phyloP scores from a whole-genome alignment of 2,329 filamentous ascomycete genomes.

The Kalmusia sp. region DNA sequence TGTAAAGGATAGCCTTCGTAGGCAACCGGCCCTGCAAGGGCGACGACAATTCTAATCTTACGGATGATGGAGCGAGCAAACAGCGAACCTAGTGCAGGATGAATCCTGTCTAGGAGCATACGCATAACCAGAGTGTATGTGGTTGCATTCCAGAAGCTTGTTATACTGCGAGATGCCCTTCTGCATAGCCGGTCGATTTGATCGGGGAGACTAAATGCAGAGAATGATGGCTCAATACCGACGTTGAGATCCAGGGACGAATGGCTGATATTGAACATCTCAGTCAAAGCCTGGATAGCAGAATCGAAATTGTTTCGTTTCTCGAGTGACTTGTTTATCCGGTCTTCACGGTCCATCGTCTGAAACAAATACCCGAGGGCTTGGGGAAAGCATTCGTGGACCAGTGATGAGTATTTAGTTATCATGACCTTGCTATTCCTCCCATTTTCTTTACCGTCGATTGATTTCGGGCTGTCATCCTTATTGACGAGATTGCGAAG shows the following conservation, averaged over 20 bases:
- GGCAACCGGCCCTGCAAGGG: conserved; percentile 76
- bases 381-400: conserved; percentile 75
- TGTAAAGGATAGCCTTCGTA: conserved; percentile 82
- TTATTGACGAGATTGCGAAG: conserved; percentile 74
- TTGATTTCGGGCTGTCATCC: conserved; percentile 59
- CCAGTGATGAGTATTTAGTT: conserved; percentile 42
- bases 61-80: conserved; percentile 87
- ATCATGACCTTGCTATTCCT: neutral
- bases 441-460: neutral
- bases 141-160: conserved; percentile 76
- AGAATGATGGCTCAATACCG: conserved; percentile 88
- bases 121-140: conserved; percentile 77
- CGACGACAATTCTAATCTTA: conserved; percentile 82
- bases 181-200: conserved; percentile 81
- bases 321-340: conserved; percentile 55
- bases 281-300: conserved; percentile 68
- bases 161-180: conserved; percentile 67
- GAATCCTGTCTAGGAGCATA: conserved; percentile 79
- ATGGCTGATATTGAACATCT: conserved; percentile 73
- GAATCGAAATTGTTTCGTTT: conserved; percentile 65
- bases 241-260: conserved; percentile 72
- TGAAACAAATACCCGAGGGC: conserved; percentile 80
- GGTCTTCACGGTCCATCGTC: conserved; percentile 59
- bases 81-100: conserved; percentile 82
- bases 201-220: conserved; percentile 75